These are phyloP conservation scores for Populus simonii DNA, from an alignment of 345 rosid species.

Conservation along the genomic window DNA sequence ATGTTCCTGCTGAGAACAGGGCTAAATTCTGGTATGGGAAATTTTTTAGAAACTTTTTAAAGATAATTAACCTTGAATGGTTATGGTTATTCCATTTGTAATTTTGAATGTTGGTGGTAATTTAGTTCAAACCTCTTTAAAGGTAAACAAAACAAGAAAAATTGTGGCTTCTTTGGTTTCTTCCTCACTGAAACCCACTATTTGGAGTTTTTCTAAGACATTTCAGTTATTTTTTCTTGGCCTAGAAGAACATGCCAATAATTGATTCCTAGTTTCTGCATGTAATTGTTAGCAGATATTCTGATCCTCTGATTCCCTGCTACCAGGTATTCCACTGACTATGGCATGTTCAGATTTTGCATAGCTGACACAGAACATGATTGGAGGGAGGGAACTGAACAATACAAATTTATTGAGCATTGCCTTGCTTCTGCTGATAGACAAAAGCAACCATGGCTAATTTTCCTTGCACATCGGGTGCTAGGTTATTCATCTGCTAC, in stretches of 20 bases:
- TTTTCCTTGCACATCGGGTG: slow-evolving; percentile 70
- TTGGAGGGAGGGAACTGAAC: slow-evolving; percentile 79
- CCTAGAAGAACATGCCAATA: neutral
- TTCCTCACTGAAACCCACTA: neutral
- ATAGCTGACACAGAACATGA: slow-evolving; percentile 72
- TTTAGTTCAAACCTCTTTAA: neutral
- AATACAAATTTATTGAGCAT: slow-evolving; percentile 62
- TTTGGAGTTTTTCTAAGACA: neutral
- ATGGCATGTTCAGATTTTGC: slow-evolving; percentile 79
- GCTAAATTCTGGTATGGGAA: slow-evolving; percentile 52
- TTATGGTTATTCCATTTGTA: neutral
- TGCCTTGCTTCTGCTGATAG: slow-evolving; percentile 70
- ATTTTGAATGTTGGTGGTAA: too few relatives aligned
- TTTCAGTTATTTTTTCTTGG: neutral
- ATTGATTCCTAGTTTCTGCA: neutral
- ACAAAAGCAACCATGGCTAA: slow-evolving; percentile 68
- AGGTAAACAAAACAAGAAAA: neutral
- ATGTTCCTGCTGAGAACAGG: slow-evolving; percentile 60
- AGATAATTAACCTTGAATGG: neutral
- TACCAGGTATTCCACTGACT: slow-evolving; percentile 63
- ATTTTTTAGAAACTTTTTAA: neutral
- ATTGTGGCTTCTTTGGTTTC: neutral
- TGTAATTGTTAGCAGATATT: neutral
- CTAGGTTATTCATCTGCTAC: slow-evolving; percentile 61
- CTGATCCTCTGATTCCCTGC: neutral